phyloP scores from a whole-genome alignment of 148 eudicot genomes.

The Cornus kousa region DNA sequence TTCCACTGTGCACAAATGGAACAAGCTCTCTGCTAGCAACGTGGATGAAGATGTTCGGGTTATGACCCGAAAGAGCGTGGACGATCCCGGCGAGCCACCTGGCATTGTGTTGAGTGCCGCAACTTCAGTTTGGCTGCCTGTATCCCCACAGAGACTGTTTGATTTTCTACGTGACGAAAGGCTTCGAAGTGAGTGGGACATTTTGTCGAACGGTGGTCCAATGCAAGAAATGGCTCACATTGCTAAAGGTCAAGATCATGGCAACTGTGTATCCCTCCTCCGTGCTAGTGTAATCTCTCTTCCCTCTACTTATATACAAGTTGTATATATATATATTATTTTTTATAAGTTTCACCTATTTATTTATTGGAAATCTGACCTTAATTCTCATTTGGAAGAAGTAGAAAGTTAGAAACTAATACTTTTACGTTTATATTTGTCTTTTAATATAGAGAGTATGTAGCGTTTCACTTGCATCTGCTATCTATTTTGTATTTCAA shows the following conservation, averaged over 20 bases:
- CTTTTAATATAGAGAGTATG: too few species aligned
- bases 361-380: too few species aligned
- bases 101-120: constrained; percentile 89
- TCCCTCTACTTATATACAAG: not conserved
- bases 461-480: too few species aligned
- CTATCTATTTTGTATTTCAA: too few species aligned
- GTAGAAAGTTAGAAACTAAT: too few species aligned
- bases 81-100: constrained; percentile 90
- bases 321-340: too few species aligned
- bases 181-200: constrained; percentile 87
- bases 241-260: constrained; percentile 93
- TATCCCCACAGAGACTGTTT: constrained; percentile 74
- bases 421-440: too few species aligned
- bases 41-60: constrained; percentile 82
- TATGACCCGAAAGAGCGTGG: constrained; percentile 88
- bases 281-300: constrained; percentile 64
- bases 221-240: constrained; percentile 98
- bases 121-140: constrained; percentile 92
- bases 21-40: constrained; percentile 62
- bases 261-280: constrained; percentile 92
- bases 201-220: constrained; percentile 88
- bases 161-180: constrained; percentile 86
- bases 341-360: too few species aligned
- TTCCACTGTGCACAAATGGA: constrained; percentile 89
- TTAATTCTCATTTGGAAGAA: too few species aligned